Evolutionary conservation across 805 yeast species (phyloP).

Genomic region (Barnettozyma wickerhamii): DNA sequence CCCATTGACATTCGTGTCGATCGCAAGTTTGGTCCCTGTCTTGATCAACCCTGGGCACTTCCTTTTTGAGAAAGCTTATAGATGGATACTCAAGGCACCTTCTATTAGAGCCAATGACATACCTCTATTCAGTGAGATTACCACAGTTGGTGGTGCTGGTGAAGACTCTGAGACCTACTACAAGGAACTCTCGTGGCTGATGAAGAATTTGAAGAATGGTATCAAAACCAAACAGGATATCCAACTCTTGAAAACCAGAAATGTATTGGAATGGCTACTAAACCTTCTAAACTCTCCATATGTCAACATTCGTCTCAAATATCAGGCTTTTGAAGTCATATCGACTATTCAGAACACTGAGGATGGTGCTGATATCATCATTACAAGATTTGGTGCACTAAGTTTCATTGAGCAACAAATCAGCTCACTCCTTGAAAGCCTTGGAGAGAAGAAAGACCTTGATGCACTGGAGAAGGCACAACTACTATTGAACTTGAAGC

Average conservation of each 20-base stretch:
- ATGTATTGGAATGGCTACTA: constrained; percentile 64
- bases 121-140: constrained; percentile 36
- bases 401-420: constrained; percentile 33
- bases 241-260: constrained; percentile 43
- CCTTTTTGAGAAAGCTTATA: constrained; percentile 65
- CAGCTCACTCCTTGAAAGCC: constrained; percentile 1
- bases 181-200: constrained; percentile 63
- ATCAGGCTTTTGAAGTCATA: constrained; percentile 38
- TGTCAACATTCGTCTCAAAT: constrained; percentile 35
- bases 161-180: constrained; percentile 47
- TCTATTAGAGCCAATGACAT: constrained; percentile 36
- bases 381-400: constrained; percentile 53
- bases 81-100: constrained; percentile 54
- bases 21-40: constrained; percentile 54
- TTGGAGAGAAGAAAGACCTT: constrained; percentile 6
- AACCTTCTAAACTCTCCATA: constrained; percentile 52
- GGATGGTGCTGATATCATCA: constrained; percentile 52
- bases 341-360: constrained; percentile 47
- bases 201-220: constrained; percentile 46
- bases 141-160: constrained; percentile 21
- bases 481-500: constrained; percentile 38
- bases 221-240: constrained; percentile 48
- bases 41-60: constrained; percentile 67
- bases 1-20: constrained; percentile 48
- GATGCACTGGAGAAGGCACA: constrained; percentile 21